Base-by-base conservation (phyloP, 2,329 filamentous ascomycete species). In the Drechslera avenae region DNA sequence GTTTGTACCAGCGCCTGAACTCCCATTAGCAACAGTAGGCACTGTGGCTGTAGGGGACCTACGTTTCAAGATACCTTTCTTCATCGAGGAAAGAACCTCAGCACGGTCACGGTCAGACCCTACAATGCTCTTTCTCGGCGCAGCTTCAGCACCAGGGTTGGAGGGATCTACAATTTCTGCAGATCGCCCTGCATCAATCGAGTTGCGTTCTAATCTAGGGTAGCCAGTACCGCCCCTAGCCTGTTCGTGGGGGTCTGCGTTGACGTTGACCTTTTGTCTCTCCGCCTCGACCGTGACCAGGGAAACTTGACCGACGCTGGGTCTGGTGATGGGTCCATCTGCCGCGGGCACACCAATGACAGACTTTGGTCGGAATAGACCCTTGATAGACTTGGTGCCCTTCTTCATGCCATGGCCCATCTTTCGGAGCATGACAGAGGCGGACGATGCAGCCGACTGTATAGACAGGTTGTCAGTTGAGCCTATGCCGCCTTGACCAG, bases 381-480 rank as follows among this genome's bases (percentile, higher is more conserved):
- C 94, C 61, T 95, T 95, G 46, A 99, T 84, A 18, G 92, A 97
- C 39, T 92, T 84, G 14, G 88, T 89, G 43, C 91, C 88, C 76
- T 94, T 95, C 82, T 96, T 97, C 86, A 97, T 89, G n/a, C 93
- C 92, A 59, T 91, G 91, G 48, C 94, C 94, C 94, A 99, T 99
- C 79, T 99, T 99, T 45, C 94, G 86, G 60, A 99, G 89, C 90
- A 95, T 95, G 64, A 95, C 86, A 23, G 91, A 95, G 28, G 90
- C 90, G 16, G 90, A 95, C 5, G 91, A 95, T 16, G 90, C 90
- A 8, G 90, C 95, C 3, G 91, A 95, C 1, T 90, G 93, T 57
- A 95, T 91, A 12, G 91, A 95, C 36, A 99, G 76, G 62, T 97
- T 97, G 74, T 99, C 94, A 0, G 91, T 97, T 4, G 94, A 99